These are phyloP conservation scores for Globisporangium canariense DNA, from an alignment of 352 stramenopile genomes.

Conservation along the genomic window DNA sequence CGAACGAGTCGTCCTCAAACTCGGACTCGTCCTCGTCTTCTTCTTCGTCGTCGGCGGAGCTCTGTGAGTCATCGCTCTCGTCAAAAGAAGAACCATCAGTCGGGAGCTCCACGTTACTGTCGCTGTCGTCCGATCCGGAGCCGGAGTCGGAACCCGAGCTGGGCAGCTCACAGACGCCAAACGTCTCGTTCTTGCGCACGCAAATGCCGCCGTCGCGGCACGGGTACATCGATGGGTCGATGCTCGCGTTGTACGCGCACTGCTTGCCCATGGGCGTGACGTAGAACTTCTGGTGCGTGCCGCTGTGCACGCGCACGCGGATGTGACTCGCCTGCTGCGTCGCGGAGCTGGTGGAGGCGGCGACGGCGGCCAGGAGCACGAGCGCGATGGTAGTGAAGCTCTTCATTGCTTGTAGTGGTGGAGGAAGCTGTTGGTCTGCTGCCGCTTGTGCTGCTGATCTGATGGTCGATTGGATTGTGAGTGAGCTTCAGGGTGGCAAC, in stretches of 20 bases:
- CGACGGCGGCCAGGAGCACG: conserved; percentile 13
- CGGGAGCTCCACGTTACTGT: conserved; percentile 9
- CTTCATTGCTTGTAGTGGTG: conserved; percentile 9
- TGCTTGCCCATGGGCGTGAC: conserved; percentile 50
- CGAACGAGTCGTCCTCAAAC: conserved; percentile 1
- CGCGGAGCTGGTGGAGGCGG: conserved; percentile 17
- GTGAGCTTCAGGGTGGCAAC: not conserved
- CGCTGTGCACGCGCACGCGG: conserved; percentile 28
- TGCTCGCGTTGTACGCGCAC: conserved; percentile 55
- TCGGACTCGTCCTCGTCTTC: conserved; percentile 5
- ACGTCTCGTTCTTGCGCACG: conserved; percentile 51
- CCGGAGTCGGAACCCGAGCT: conserved; percentile 13
- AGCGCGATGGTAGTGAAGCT: conserved; percentile 6
- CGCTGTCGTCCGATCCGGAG: conserved; percentile 15
- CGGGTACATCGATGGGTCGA: conserved; percentile 54
- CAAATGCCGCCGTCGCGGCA: conserved; percentile 43
- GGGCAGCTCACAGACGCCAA: conserved; percentile 35
- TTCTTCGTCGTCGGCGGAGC: conserved; percentile 13
- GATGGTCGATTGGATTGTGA: conserved; percentile 7
- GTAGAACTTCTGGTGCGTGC: conserved; percentile 42
- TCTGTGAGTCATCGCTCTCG: conserved; percentile 9
- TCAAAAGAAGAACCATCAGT: conserved; percentile 8
- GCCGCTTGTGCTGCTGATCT: not conserved
- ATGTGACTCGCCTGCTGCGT: conserved; percentile 32
- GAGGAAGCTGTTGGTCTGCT: not conserved